A percentile compares a stretch with the other conserved stretches of the same genome.
Conservation (phyloP, 306 rosid species). For the Notholithocarpus densiflorus region DNA sequence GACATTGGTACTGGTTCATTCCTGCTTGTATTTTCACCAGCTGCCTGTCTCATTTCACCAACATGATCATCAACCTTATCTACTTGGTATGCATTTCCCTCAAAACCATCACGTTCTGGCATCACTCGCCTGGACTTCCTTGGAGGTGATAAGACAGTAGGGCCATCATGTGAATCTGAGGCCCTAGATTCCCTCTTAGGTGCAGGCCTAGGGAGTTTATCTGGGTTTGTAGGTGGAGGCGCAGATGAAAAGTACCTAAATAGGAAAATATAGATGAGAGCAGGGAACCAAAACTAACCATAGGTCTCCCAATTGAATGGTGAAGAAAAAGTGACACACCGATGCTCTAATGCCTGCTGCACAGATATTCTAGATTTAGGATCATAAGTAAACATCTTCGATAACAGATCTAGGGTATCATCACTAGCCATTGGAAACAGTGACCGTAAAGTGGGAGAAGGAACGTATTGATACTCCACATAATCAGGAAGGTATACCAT, state of each 20-base stretch:
- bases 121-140: constrained; percentile 93
- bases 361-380: constrained; percentile 84
- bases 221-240: constrained; percentile 78
- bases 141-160: constrained; percentile 89
- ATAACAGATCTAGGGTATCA: constrained; percentile 81
- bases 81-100: constrained; percentile 50
- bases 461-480: constrained; percentile 90
- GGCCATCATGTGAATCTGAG: constrained; percentile 73
- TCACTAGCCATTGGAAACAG: constrained; percentile 90
- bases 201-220: constrained; percentile 93
- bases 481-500: constrained; percentile 85
- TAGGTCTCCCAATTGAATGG: constrained; percentile 14
- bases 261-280: constrained; percentile 18
- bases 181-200: constrained; percentile 67
- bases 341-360: constrained; percentile 91
- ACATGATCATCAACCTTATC: constrained; percentile 53
- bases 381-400: constrained; percentile 95
- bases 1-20: constrained; percentile 69
- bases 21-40: constrained; percentile 64
- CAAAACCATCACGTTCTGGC: constrained; percentile 77
- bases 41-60: constrained; percentile 44
- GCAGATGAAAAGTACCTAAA: constrained; percentile 80
- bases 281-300: background rate
- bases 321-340: constrained; percentile 40
- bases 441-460: constrained; percentile 77